Base-by-base conservation (phyloP, 805 yeast genomes). In the Candida stauntonica region DNA sequence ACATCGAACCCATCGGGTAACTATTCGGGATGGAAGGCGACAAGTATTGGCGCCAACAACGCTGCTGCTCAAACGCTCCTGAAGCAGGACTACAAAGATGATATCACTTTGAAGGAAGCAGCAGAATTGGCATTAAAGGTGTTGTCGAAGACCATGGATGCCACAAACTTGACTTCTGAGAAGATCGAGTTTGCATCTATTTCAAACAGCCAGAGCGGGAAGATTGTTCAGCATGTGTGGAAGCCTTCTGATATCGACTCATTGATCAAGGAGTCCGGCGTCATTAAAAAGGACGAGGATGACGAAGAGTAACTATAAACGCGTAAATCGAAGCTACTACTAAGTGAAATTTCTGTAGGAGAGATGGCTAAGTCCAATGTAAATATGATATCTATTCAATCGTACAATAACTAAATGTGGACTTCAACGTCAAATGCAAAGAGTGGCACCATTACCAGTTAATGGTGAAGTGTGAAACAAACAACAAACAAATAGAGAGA, bases 11-110 rank as follows among this genome's bases (percentile, higher is more conserved):
- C 99, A 12, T 86, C 96, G 0, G 99, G 99, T 19, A 93, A 93
- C 66, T 93, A 89, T 62, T 78, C 95, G 16, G 98, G 99, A 18
- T 93, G 99, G 99, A 88, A 86, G 64, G 99, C 99, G 31, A 91
- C 96, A 24, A 75, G 87, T 52, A 89, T 93, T 44, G 99, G 99
- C 29, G 96, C 97, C 35, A 93, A 93, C 67, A 88, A 87, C 47
- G 77, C 95, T 7, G 89, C 96, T 31, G 97, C 97, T 1, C 99
- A 93, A 67, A 91, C 99, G 1, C 67, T 93, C 47, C 72, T 93
- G 58, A 93, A 93, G 65, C 95, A 89, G 67, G 99, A 93, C 54
- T 93, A 86, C 68, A 87, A 84, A 59, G 91, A 86, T 52, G 93
- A 84, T 41, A 63, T 86, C 51, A 61, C 72, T 17, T 63, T 86